Evolutionary conservation across 495 filamentous ascomycete species (phyloP), one percentile per base, ranked within the genome.

Genomic region (Aspergillus bridgeri): DNA sequence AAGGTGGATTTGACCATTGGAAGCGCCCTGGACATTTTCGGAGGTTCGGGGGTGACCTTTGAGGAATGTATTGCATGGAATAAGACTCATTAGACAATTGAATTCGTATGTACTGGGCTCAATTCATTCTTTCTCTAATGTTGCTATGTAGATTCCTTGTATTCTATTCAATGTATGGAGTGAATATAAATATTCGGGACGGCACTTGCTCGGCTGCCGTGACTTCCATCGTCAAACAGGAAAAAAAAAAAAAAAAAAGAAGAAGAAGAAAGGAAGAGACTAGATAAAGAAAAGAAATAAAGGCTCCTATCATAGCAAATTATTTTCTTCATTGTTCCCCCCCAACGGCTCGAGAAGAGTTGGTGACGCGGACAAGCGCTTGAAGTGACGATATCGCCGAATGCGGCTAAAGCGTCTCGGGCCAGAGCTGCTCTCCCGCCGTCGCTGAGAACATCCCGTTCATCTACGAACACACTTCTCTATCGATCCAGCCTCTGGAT

Each of bases 1-100:
- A 90, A 82, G 66, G 88, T 98, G 8, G 94, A 98, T 68, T 75
- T 98, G 68, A 98, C 94, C 0, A 97, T 97, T 68, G 94, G 94
- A 7, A 96, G 92, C 70, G 94, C 95, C 3, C 68, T 98, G 67
- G 94, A 98, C 69, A 91, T 96, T 53, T 98, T 98, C 70, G 94
- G 94, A 17, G 94, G 94, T 4, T 84, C 77, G 3, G 87, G 87
- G 1, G 90, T 97, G 11, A 90, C 81, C 27, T 90, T 98, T 66
- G 85, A 87, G 42, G 91, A 95, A 43, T 97, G 94, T 74, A 84
- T 96, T 19, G 68, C 79, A 63, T 98, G 94, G 94, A 98, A 97
- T 72, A 69, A 74, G 27, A 54, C 58, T 7, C 72, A 74, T 57
- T 75, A 46, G 66, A 43, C 17, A 18, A 4, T 8, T 24, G 43